These are phyloP conservation scores for Acacia concinna DNA, from an alignment of 331 rosid genomes.

Conservation along the genomic window DNA sequence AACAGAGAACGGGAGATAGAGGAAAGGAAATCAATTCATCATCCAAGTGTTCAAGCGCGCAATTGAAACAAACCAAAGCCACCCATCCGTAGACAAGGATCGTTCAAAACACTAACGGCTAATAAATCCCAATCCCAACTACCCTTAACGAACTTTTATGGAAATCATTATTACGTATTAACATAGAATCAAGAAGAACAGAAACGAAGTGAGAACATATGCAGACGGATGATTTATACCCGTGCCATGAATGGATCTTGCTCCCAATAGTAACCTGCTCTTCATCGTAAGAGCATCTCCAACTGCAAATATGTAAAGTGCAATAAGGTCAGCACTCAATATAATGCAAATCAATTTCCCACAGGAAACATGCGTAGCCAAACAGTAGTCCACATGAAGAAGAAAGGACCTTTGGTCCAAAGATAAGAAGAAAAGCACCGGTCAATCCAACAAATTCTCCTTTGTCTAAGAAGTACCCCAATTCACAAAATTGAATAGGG, in stretches of 20 bases:
- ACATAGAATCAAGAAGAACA: constrained; percentile 3
- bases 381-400: neutral
- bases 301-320: constrained; percentile 17
- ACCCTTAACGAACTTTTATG: neutral
- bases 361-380: neutral
- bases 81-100: neutral
- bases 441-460: neutral
- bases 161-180: neutral
- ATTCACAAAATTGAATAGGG: neutral
- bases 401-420: neutral
- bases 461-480: constrained; percentile 1
- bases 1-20: neutral
- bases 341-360: neutral
- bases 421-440: neutral
- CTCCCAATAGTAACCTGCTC: constrained; percentile 55
- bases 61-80: neutral
- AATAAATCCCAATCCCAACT: neutral
- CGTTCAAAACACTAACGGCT: neutral
- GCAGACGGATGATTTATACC: constrained; percentile 45
- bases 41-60: neutral
- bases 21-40: neutral
- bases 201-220: neutral
- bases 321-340: neutral
- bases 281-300: constrained; percentile 42
- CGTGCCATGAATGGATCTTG: constrained; percentile 75